Evolutionary conservation across 192 early-diverging fungal species (phyloP), one percentile per base, ranked within the genome.

Genomic region (Geranomyces michiganensis): DNA sequence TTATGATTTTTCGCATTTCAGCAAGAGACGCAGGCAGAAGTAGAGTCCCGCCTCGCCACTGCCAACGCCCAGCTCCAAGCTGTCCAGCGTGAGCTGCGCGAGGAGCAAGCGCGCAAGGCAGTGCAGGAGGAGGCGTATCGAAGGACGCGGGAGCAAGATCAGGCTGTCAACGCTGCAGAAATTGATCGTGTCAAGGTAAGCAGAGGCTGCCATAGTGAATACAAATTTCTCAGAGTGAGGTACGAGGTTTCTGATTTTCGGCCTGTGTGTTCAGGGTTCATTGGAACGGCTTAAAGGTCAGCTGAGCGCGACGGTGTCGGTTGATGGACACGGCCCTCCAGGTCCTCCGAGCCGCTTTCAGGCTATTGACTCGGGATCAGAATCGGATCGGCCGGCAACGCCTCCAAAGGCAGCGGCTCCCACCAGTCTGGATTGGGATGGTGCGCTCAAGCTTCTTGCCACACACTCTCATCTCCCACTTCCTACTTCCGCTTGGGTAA

Each of bases 21-120:
- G 67, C 60, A 63, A 19, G 48, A 31, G 22, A 69, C 68, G 29
- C 61, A 71, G 30, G 51, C 68, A 22, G 62, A 60, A 17, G 29
- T 78, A 1, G 67, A 73, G 48, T 19, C 46, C 1, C 45, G 49
- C 1, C 76, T 78, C n/a, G 47, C 61, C 14, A 72, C 59, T 26
- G 70, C 76, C 26, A 62, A 15, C 5, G 12, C 33, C 29, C 70
- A 73, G 46, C 55, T 77, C n/a, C 17, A 46, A 21, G 49, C 36
- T 8, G 63, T 78, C n/a, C 71, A 62, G 26, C 26, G 51, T 0
- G 65, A 36, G 1, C 53, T 78, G 19, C 31, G 64, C 13, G 49
- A 67, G 13, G 76, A 78, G 67, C 65, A 68, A 49, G 22, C 45
- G 24, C 46, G 62, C 12, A 78, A 78, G 29, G 51, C 51, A 7